A percentile compares a stretch with the other conserved stretches of the same genome.
These are phyloP conservation scores for Bruguiera parviflora DNA, from an alignment of 345 rosid genomes.

Conservation along the genomic window DNA sequence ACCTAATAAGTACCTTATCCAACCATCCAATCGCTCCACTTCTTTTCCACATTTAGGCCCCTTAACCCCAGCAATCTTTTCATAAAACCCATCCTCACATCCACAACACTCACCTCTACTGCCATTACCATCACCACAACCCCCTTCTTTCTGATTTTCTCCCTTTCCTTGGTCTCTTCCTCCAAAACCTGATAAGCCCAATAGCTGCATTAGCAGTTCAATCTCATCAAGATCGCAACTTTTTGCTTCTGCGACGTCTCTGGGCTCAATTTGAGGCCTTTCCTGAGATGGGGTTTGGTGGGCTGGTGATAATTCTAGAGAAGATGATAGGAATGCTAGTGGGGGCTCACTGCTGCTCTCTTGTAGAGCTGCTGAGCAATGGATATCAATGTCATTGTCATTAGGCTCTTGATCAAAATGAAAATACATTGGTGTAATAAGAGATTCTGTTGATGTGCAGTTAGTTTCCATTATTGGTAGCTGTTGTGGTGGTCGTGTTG, in stretches of 20 bases:
- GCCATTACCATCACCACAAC: constrained; percentile 4
- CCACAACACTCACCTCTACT: constrained; percentile 17
- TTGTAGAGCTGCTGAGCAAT: constrained; percentile 11
- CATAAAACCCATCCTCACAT: constrained; percentile 43
- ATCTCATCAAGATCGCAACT: constrained; percentile 26
- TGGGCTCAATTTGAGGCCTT: constrained; percentile 1
- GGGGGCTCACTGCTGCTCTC: constrained; percentile 45
- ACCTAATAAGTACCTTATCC: constrained; percentile 36
- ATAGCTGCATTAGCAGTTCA: constrained; percentile 26
- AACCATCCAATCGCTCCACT: constrained; percentile 41
- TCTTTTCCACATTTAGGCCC: constrained; percentile 47
- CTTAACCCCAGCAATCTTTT: constrained; percentile 46
- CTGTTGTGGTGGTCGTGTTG: background rate
- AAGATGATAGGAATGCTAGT: constrained; percentile 36
- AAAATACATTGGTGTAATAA: constrained; percentile 40
- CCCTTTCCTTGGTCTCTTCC: constrained; percentile 5
- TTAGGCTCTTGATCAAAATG: constrained; percentile 10
- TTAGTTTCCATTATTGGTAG: constrained; percentile 11
- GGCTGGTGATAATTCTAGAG: constrained; percentile 23
- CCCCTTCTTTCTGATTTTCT: constrained; percentile 17
- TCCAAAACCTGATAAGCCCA: constrained; percentile 31
- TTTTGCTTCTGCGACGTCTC: background rate
- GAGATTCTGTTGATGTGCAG: constrained; percentile 21
- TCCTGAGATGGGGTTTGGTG: constrained; percentile 20
- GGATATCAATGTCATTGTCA: background rate